Evolutionary conservation across 352 stramenopile genomes (phyloP).

Genomic region (Phytophthora sp.): DNA sequence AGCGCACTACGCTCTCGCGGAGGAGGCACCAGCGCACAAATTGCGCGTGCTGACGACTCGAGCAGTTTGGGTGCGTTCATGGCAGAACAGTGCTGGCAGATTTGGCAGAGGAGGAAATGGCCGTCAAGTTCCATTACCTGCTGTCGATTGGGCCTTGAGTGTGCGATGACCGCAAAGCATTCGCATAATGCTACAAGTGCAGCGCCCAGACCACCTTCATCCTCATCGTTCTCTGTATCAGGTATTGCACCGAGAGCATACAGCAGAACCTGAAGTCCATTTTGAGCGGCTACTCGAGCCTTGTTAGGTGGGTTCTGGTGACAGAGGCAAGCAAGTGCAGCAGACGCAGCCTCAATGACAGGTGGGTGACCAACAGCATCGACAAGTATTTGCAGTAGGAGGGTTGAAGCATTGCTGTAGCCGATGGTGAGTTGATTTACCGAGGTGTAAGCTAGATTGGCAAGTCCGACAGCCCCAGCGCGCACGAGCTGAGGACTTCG

Average conservation of each 20-base stretch:
- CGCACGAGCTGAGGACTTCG: constrained; percentile 41
- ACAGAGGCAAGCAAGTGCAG: constrained; percentile 62
- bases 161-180: constrained; percentile 54
- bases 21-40: constrained; percentile 59
- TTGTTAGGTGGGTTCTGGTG: constrained; percentile 76
- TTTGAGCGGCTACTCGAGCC: constrained; percentile 58
- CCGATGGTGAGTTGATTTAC: constrained; percentile 81
- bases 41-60: constrained; percentile 48
- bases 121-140: constrained; percentile 68
- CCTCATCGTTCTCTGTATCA: constrained; percentile 15
- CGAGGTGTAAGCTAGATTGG: constrained; percentile 68
- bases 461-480: constrained; percentile 59
- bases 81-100: constrained; percentile 47
- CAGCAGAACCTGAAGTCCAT: constrained; percentile 73
- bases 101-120: constrained; percentile 53
- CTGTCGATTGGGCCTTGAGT: constrained; percentile 46
- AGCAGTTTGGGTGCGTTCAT: constrained; percentile 37
- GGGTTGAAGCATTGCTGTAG: constrained; percentile 70
- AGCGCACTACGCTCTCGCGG: constrained; percentile 41
- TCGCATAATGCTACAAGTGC: constrained; percentile 58
- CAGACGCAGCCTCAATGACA: constrained; percentile 54
- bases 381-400: constrained; percentile 67
- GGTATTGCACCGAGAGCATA: constrained; percentile 52
- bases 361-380: constrained; percentile 44
- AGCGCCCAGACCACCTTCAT: constrained; percentile 40